Percentiles rank a stretch among this genome's conserved stretches.
phyloP scores from a whole-genome alignment of 192 early-diverging fungal species.

The Pilaira anomala region DNA sequence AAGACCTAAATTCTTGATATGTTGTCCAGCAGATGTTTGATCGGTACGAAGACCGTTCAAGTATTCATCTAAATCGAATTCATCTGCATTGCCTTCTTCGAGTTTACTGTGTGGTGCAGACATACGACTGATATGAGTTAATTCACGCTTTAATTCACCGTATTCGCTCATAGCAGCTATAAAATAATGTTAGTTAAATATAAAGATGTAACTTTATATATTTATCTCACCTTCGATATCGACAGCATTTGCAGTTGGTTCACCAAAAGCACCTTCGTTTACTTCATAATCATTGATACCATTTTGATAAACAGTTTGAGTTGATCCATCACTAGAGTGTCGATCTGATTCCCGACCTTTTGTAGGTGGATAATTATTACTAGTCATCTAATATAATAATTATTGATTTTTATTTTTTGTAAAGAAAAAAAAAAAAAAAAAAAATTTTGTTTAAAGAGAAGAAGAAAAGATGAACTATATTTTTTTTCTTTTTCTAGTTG shows the following conservation, averaged over 20 bases:
- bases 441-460: neutral
- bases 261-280: slow-evolving; percentile 17
- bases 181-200: neutral
- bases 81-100: slow-evolving; percentile 23
- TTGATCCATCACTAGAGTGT: slow-evolving; percentile 10
- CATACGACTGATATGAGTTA: slow-evolving; percentile 29
- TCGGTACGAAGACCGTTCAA: slow-evolving; percentile 8
- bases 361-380: neutral
- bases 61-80: slow-evolving; percentile 28
- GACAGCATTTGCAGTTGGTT: slow-evolving; percentile 28
- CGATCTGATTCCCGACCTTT: slow-evolving; percentile 6
- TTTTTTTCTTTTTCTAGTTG: neutral
- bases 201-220: too few species aligned
- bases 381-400: slow-evolving; percentile 1
- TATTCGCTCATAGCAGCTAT: slow-evolving; percentile 32
- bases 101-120: slow-evolving; percentile 15
- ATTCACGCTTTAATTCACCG: slow-evolving; percentile 27
- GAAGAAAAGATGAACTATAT: neutral
- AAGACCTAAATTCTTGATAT: slow-evolving; percentile 34
- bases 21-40: slow-evolving; percentile 16
- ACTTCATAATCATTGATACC: neutral
- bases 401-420: neutral
- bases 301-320: neutral
- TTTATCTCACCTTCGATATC: slow-evolving; percentile 24
- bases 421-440: neutral